Evolutionary conservation across 345 rosid species (phyloP), one percentile per base, ranked within the genome.

Genomic region (Gossypium mustelinum): DNA sequence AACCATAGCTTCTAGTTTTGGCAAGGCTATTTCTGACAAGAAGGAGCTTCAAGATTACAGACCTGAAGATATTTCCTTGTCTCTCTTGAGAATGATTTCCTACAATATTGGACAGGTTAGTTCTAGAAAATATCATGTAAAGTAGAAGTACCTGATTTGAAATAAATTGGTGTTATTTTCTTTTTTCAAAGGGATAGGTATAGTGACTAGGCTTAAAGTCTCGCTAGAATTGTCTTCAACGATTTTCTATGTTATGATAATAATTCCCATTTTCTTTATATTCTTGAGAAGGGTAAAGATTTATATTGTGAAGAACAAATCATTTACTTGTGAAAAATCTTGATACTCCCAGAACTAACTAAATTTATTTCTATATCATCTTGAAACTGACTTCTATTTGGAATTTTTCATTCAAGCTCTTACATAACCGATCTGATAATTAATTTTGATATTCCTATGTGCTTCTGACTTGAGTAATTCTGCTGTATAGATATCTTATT

Each of bases 1-100:
- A 81, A 93, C 98, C 39, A 96, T 93, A 72, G 98, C 99, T 65
- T 96, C 99, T 73, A 96, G 98, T 83, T 96, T 96, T 80, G 99
- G 99, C 76, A 96, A 96, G 87, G 81, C 97, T 12, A 93, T 93
- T 44, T 90, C 99, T 77, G 98, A 91, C 54, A 91, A 86, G 68
- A 95, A 93, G 84, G 98, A 95, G 81, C 93, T 95, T 65, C 85
- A 87, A 62, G 98, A 88, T 85, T 91, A 93, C 87, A 88, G 92
- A 73, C 98, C 97, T 76, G 97, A 93, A 86, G 99, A 95, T 80
- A 95, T 95, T 80, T 93, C 99, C 66, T 77, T 93, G 66, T 95
- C 99, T 78, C 98, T 95, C 51, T 63, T 95, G 90, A 91, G 99
- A 80, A 95, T 95, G 99, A 95, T 95, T 68, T 95, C 99, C 10